Percentiles rank a stretch among this genome's conserved stretches.
Evolutionary conservation across 306 rosid genomes (phyloP).

Genomic region (Corylus americana): DNA sequence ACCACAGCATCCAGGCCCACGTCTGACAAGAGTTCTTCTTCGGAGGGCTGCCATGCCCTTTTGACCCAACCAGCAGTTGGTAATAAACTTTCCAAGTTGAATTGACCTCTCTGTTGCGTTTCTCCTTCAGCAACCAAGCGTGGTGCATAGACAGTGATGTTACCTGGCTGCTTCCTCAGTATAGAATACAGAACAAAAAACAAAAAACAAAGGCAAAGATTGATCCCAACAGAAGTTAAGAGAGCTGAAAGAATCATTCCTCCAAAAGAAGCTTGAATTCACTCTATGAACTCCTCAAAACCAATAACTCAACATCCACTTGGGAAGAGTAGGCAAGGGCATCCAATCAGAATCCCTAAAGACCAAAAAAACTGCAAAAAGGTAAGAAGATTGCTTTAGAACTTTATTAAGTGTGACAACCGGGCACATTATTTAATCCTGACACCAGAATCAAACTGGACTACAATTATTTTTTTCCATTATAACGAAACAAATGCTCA

Average conservation of each 20-base stretch:
- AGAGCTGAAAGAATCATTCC: conserved; percentile 76
- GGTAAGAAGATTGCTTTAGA: not conserved
- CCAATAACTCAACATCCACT: conserved; percentile 19
- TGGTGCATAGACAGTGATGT: conserved; percentile 60
- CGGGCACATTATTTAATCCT: not conserved
- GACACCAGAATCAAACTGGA: not conserved
- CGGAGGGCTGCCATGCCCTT: conserved; percentile 74
- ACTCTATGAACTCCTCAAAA: conserved; percentile 21
- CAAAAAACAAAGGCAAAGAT: conserved; percentile 70
- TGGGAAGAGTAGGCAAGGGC: conserved; percentile 19
- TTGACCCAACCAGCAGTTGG: conserved; percentile 83
- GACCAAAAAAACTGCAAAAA: conserved; percentile 5
- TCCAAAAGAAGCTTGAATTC: conserved; percentile 30
- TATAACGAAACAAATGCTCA: not conserved
- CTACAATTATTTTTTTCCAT: not conserved
- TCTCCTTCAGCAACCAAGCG: conserved; percentile 56
- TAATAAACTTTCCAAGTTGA: conserved; percentile 67
- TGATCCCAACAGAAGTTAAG: conserved; percentile 79
- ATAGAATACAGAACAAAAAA: conserved; percentile 74
- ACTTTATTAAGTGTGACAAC: not conserved
- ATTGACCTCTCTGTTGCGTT: conserved; percentile 34
- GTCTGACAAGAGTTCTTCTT: conserved; percentile 55
- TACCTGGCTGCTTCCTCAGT: conserved; percentile 70
- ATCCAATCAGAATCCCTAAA: not conserved
- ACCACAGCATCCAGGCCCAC: conserved; percentile 78